Conservation (phyloP, 371 early-diverging fungal genomes). For the Enteropsectra breve region DNA sequence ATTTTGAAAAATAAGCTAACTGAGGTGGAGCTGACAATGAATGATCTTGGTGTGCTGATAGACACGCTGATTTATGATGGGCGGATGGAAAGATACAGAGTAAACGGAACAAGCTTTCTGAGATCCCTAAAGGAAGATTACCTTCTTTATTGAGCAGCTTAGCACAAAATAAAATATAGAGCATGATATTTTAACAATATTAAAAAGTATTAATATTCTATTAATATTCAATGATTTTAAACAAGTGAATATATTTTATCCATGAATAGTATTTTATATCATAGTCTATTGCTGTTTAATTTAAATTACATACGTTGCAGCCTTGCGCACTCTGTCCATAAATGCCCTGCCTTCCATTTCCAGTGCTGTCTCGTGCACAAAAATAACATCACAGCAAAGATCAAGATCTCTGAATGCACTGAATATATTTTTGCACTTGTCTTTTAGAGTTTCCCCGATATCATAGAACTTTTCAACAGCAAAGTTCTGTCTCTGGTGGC, state of each 20-base stretch:
- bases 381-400: conserved; percentile 66
- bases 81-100: conserved; percentile 64
- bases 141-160: background rate
- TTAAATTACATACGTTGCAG: conserved; percentile 62
- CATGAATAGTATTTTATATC: too few relatives aligned
- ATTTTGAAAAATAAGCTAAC: conserved; percentile 40
- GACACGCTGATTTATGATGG: conserved; percentile 79
- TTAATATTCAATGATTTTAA: too few relatives aligned
- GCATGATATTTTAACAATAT: too few relatives aligned
- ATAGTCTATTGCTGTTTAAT: too few relatives aligned
- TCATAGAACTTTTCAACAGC: conserved; percentile 21
- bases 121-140: conserved; percentile 14
- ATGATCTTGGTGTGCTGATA: conserved; percentile 69
- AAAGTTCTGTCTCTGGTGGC: background rate
- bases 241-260: too few relatives aligned
- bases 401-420: conserved; percentile 72
- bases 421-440: conserved; percentile 71
- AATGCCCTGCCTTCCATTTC: conserved; percentile 77
- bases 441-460: conserved; percentile 54
- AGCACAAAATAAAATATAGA: too few relatives aligned
- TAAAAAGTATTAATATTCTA: too few relatives aligned
- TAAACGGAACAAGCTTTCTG: conserved; percentile 19
- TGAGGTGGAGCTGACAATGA: conserved; percentile 64
- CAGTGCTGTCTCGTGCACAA: conserved; percentile 68
- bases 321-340: conserved; percentile 88